A percentile compares a stretch with the other conserved stretches of the same genome.
Evolutionary conservation across 1,284 basidiomycete genomes (phyloP).

Genomic region (Melampsora americana): DNA sequence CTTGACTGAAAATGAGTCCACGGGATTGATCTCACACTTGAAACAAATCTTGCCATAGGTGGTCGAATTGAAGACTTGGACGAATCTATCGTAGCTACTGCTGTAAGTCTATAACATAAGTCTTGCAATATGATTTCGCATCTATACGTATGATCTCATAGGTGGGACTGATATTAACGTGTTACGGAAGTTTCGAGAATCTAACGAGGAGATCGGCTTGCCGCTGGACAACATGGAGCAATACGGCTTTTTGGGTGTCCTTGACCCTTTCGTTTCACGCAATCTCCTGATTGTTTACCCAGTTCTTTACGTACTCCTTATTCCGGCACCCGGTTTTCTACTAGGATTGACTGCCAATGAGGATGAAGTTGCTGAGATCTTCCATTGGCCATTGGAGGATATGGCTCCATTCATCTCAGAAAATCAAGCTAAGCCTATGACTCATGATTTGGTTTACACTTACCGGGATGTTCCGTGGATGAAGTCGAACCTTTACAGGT

Average conservation of each 20-base stretch:
- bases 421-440: neutral
- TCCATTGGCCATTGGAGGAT: conserved; percentile 18
- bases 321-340: neutral
- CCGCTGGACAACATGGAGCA: conserved; percentile 8
- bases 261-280: conserved; percentile 29
- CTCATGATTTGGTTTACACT: neutral
- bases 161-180: neutral
- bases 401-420: neutral
- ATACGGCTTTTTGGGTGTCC: conserved; percentile 12
- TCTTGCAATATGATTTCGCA: neutral
- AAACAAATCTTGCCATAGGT: conserved; percentile 8
- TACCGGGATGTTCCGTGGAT: conserved; percentile 25
- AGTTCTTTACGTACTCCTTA: conserved; percentile 1
- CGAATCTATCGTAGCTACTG: conserved; percentile 11
- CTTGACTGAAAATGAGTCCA: too few relatives aligned
- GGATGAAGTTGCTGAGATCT: conserved; percentile 32
- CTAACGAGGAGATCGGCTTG: conserved; percentile 35
- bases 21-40: neutral
- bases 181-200: conserved; percentile 20
- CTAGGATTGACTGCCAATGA: conserved; percentile 16
- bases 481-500: conserved; percentile 25
- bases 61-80: conserved; percentile 19
- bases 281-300: conserved; percentile 34
- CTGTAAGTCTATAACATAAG: conserved; percentile 6
- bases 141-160: neutral